A percentile compares a stretch with the other conserved stretches of the same genome.
Evolutionary conservation across 768 basidiomycete species (phyloP).

Genomic region (Termitomyces sp.): DNA sequence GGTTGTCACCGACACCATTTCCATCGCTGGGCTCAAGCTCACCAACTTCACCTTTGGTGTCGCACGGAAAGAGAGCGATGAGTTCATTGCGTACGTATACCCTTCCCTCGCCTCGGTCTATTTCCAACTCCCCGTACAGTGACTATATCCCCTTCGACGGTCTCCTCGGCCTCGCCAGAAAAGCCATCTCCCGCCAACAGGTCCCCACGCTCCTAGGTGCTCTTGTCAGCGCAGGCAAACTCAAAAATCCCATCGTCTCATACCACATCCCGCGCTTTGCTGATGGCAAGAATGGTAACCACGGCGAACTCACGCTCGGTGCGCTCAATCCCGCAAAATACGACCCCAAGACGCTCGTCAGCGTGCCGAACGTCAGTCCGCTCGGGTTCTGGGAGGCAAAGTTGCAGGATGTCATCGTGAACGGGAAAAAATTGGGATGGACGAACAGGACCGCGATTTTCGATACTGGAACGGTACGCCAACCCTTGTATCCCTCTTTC

Average conservation of each 20-base stretch:
- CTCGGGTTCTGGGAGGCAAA: slow-evolving; percentile 48
- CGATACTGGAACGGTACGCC: slow-evolving; percentile 33
- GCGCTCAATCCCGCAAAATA: slow-evolving; percentile 53
- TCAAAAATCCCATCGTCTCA: slow-evolving; percentile 52
- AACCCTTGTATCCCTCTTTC: background rate
- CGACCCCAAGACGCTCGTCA: slow-evolving; percentile 37
- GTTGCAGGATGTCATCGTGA: slow-evolving; percentile 41
- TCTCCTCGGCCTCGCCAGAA: slow-evolving; percentile 40
- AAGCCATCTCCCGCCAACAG: slow-evolving; percentile 46
- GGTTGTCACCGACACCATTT: slow-evolving; percentile 51
- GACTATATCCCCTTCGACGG: slow-evolving; percentile 44
- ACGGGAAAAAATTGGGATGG: slow-evolving; percentile 38
- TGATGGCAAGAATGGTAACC: slow-evolving; percentile 32
- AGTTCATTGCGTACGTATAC: slow-evolving; percentile 39
- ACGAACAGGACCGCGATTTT: slow-evolving; percentile 49
- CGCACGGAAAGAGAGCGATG: slow-evolving; percentile 43
- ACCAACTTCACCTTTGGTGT: slow-evolving; percentile 55
- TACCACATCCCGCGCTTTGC: slow-evolving; percentile 60
- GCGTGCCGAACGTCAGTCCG: slow-evolving; percentile 42
- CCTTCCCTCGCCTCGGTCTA: background rate
- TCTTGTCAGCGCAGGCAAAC: slow-evolving; percentile 40
- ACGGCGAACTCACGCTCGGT: slow-evolving; percentile 62
- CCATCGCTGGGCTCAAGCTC: slow-evolving; percentile 52
- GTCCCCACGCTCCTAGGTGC: slow-evolving; percentile 53
- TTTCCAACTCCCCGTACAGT: slow-evolving; percentile 10